These are phyloP conservation scores for Aphanomyces euteiches DNA, from an alignment of 352 stramenopile species.

Conservation along the genomic window DNA sequence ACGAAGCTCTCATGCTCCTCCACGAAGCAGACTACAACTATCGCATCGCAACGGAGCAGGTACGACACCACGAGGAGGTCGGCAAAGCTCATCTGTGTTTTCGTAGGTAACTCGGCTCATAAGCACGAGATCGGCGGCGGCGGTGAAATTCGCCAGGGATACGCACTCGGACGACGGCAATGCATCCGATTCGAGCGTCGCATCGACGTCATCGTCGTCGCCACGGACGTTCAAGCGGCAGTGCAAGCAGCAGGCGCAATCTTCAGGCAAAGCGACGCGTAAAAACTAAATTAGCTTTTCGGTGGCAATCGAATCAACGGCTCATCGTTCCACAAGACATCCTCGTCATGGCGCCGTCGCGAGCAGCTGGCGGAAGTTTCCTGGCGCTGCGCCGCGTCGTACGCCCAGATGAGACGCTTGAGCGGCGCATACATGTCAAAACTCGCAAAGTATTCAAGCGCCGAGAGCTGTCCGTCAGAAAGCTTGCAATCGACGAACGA, in stretches of 20 bases:
- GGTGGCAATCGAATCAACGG: conserved; percentile 32
- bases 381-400: conserved; percentile 43
- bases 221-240: conserved; percentile 19
- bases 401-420: conserved; percentile 58
- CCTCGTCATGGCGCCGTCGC: conserved; percentile 40
- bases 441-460: conserved; percentile 50
- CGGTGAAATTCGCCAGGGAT: conserved; percentile 4
- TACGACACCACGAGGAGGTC: background rate
- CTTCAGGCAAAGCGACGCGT: conserved; percentile 1
- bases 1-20: conserved; percentile 26
- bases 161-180: background rate
- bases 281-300: conserved; percentile 14
- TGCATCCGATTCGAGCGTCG: background rate
- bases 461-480: conserved; percentile 35
- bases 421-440: conserved; percentile 51
- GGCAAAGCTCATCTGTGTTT: background rate
- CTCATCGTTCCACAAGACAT: conserved; percentile 64
- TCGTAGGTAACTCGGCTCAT: conserved; percentile 5
- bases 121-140: conserved; percentile 2
- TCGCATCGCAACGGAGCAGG: conserved; percentile 10
- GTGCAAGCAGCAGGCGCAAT: conserved; percentile 1
- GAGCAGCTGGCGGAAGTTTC: conserved; percentile 14
- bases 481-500: conserved; percentile 45
- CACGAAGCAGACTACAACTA: conserved; percentile 27
- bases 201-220: conserved; percentile 13